phyloP scores from a whole-genome alignment of 139 green algal genomes.

The Chlorella sp. region DNA sequence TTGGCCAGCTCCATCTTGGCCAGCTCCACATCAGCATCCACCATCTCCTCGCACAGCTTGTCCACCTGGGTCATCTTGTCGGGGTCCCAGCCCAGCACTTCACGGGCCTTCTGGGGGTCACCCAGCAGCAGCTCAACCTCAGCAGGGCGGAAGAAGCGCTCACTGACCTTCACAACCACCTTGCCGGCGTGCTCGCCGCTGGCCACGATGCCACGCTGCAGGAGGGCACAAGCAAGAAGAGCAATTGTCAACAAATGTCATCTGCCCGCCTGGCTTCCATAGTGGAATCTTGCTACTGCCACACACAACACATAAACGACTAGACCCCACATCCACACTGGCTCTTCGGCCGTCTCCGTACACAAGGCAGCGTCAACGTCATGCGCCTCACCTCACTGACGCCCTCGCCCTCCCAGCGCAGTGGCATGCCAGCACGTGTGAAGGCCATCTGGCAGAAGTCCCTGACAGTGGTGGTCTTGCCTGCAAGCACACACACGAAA shows the following conservation, averaged over 20 bases:
- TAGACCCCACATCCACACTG: too few relatives aligned
- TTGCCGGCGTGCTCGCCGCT: conserved; percentile 9
- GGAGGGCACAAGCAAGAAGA: background rate
- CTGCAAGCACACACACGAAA: too few relatives aligned
- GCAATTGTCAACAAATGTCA: too few relatives aligned
- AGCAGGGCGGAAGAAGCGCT: conserved; percentile 65
- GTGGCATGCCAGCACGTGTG: conserved; percentile 19
- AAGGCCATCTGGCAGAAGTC: conserved; percentile 48
- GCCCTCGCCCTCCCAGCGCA: conserved; percentile 46
- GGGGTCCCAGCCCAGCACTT: conserved; percentile 1
- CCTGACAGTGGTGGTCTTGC: conserved; percentile 37
- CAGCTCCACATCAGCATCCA: background rate
- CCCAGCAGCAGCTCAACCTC: conserved; percentile 72
- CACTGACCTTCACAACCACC: conserved; percentile 29
- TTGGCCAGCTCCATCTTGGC: too few relatives aligned
- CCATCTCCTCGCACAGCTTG: background rate
- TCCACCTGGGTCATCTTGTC: background rate
- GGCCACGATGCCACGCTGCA: conserved; percentile 13
- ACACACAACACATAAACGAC: too few relatives aligned
- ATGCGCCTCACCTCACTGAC: conserved; percentile 28
- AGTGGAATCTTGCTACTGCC: too few relatives aligned
- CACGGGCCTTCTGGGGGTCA: conserved; percentile 49
- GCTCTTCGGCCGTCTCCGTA: too few relatives aligned
- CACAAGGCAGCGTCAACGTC: too few relatives aligned
- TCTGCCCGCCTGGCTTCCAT: too few relatives aligned